Conservation (phyloP, 2,329 filamentous ascomycete genomes). For the Neopestalotiopsis sp. region DNA sequence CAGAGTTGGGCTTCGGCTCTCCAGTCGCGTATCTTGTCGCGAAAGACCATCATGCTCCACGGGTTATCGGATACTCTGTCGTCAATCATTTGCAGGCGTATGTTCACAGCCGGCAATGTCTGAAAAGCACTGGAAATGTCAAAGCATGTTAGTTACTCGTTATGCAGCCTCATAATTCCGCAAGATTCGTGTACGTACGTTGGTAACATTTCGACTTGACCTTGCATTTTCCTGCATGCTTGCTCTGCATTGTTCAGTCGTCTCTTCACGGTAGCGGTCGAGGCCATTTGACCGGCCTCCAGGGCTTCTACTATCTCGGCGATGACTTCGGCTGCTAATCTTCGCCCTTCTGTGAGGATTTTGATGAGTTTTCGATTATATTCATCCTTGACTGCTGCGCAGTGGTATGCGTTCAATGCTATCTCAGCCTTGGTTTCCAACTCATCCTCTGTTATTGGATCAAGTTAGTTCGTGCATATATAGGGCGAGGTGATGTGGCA, state of each 20-base stretch:
- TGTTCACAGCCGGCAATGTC: not conserved
- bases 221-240: not conserved
- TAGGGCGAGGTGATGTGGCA: too few relatives aligned
- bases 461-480: too few relatives aligned
- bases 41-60: conserved; percentile 3
- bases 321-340: not conserved
- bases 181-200: too few relatives aligned
- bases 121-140: not conserved
- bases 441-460: not conserved
- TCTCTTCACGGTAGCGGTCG: not conserved
- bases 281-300: not conserved
- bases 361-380: not conserved
- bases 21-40: conserved; percentile 7
- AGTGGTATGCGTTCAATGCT: not conserved
- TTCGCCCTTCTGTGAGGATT: not conserved
- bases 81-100: not conserved
- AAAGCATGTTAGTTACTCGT: too few relatives aligned
- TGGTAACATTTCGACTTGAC: not conserved
- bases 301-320: not conserved
- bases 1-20: conserved; percentile 1
- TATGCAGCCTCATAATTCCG: too few relatives aligned
- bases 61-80: conserved; percentile 6
- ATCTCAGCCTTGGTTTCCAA: not conserved
- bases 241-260: not conserved
- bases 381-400: not conserved